Evolutionary conservation across 495 filamentous ascomycete species (phyloP), one percentile per base, ranked within the genome.

Genomic region (Hyaloscypha hepaticicola): DNA sequence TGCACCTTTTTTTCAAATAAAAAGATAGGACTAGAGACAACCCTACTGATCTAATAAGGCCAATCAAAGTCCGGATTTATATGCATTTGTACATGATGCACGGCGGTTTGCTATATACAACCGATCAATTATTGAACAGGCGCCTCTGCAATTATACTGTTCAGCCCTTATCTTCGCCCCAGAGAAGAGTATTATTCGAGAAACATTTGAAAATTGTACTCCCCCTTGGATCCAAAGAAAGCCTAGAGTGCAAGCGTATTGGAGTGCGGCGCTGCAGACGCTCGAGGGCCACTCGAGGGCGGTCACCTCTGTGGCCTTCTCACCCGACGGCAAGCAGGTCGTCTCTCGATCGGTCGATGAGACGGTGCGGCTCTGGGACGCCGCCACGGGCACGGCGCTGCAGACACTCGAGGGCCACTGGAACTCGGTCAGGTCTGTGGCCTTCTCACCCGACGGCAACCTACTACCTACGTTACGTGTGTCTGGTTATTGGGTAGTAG

Each of bases 151-250:
- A 55, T 28, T 69, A 66, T 75, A 73, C 55, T 62, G 45, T 58
- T 62, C 72, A 8, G 73, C 69, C 3, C 63, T 80, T 9, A 26
- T 76, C 16, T 79, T 78, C 69, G 64, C 73, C 51, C 76, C 73
- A 33, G 52, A 56, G 6, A 56, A 56, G 27, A 56, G 52, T 38
- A 58, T 58, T 58, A 24, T 58, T 58, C 55, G 71, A 22, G 65
- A 34, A 28, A n/a, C 3, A 21, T 68, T 65, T 63, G 61, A 65
- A 48, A 34, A 68, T 14, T 55, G 49, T 55, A 61, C 68, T 16
- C 66, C 68, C n/a, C 12, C 57, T 16, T 70, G 68, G 68, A 33
- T 70, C 29, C 12, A 64, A 14, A 55, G 48, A n/a, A 56, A 63
- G 29, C 51, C 60, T 5, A 56, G 38, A 53, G 50, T 63, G 29